Evolutionary conservation across 371 early-diverging fungal species (phyloP), one percentile per base, ranked within the genome.

Genomic region (Saksenaea vasiformis): DNA sequence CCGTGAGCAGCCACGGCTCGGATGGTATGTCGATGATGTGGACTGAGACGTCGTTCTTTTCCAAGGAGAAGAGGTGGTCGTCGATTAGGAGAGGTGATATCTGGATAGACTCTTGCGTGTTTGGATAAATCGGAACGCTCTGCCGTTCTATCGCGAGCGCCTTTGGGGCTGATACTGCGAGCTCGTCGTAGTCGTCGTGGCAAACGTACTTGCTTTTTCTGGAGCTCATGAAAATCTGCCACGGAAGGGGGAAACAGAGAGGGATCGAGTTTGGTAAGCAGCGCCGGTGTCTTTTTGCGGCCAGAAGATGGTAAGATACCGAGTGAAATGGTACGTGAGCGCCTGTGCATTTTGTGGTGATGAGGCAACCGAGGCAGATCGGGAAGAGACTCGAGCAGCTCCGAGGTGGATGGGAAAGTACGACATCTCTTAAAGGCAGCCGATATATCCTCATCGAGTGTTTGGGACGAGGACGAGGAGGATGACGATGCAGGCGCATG

Each of bases 1-100:
- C 72, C 72, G 3, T 64, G 66, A 19, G 60, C 59, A 1, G 76
- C 72, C 38, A 67, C 55, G 5, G 70, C 54, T 22, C 58, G 67
- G 11, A 61, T 41, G 24, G 62, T 53, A 17, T 70, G 61, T n/a
- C 58, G 47, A 44, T 72, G 70, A 3, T 65, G 66, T 4, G 63
- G 56, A 1, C 39, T 43, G 27, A 66, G 19, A 0, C 61, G 63
- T 0, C 59, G 53, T 26, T 62, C 65, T 27, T 66, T 11, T 4
- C 56, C 31, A 27, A 61, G 41, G 9, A 69, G 37, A 17, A 38
- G 56, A 3, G 75, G 75, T 1, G 66, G 67, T 4, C 66, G 68
- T 3, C 75, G 68, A 3, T 62, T 70, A 1, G 75, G 69, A 11
- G 65, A 44, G 38, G 60, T 54, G 27, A 66, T 60, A 43, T 71